These are phyloP conservation scores for Isatis lusitanica DNA, from an alignment of 441 rosid species.

Conservation along the genomic window DNA sequence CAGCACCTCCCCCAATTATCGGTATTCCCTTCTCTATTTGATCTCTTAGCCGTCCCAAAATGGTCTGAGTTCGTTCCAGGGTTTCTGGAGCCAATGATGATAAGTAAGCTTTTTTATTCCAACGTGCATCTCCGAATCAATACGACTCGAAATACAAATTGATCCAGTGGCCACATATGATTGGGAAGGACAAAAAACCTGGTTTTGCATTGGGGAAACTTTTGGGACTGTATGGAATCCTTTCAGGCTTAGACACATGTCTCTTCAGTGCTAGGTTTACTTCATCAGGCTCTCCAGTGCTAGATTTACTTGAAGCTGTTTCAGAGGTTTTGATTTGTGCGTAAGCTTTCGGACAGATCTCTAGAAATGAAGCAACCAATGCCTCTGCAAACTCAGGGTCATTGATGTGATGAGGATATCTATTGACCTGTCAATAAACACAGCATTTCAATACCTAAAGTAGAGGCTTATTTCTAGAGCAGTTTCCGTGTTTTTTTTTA, in stretches of 20 bases:
- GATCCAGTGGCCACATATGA: neutral
- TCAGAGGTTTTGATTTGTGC: conserved; percentile 34
- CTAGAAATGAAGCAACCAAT: conserved; percentile 72
- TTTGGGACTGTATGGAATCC: conserved; percentile 57
- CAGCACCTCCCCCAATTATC: conserved; percentile 97
- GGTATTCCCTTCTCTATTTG: conserved; percentile 72
- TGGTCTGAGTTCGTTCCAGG: conserved; percentile 61
- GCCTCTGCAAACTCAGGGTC: conserved; percentile 83
- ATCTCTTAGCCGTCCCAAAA: conserved; percentile 63
- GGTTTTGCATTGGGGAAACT: conserved; percentile 80
- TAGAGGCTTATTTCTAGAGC: conserved; percentile 18
- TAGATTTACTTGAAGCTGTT: conserved; percentile 30
- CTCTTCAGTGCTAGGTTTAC: conserved; percentile 32
- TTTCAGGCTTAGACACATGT: conserved; percentile 33
- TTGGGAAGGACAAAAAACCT: conserved; percentile 46
- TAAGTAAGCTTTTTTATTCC: conserved; percentile 23
- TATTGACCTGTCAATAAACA: conserved; percentile 54
- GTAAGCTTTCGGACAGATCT: conserved; percentile 45
- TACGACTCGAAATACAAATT: neutral
- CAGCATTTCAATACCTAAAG: conserved; percentile 19
- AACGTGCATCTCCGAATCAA: neutral
- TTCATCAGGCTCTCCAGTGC: conserved; percentile 13
- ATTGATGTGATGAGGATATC: conserved; percentile 68
- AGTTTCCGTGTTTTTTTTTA: conserved; percentile 8
- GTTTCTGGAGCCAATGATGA: conserved; percentile 59